These are phyloP conservation scores for Huiozyma naganishii DNA, from an alignment of 805 yeast species.

Conservation along the genomic window DNA sequence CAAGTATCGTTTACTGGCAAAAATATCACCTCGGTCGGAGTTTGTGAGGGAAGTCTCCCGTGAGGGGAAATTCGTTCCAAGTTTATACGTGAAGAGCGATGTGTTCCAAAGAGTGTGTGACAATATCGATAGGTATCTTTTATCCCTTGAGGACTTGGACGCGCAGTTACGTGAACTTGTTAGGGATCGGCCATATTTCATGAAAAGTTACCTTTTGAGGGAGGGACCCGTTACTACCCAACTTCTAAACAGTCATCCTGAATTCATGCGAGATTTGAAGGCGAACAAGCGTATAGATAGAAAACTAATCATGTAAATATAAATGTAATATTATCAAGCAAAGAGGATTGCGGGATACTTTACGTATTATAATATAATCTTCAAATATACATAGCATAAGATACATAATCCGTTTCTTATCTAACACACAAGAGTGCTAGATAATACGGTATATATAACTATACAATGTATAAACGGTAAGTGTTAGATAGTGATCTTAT, in stretches of 20 bases:
- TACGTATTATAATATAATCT: neutral
- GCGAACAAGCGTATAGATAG: conserved; percentile 2
- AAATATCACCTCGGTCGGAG: conserved; percentile 1
- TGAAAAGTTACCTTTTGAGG: conserved; percentile 20
- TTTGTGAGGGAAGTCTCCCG: too few species aligned
- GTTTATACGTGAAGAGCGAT: conserved; percentile 18
- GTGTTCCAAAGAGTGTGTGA: conserved; percentile 2
- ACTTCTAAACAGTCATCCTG: neutral
- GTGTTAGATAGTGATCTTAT: too few species aligned
- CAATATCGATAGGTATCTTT: conserved; percentile 16
- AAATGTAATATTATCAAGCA: neutral
- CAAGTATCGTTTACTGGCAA: conserved; percentile 16
- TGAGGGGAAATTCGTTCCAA: conserved; percentile 17
- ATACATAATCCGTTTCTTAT: too few species aligned
- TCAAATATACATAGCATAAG: too few species aligned
- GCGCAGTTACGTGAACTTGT: conserved; percentile 9
- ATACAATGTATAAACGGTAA: too few species aligned
- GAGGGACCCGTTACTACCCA: conserved; percentile 10
- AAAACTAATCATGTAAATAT: neutral
- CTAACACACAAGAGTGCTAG: too few species aligned
- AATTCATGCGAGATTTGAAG: conserved; percentile 7
- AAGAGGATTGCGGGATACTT: neutral
- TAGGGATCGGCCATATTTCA: conserved; percentile 23
- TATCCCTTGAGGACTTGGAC: conserved; percentile 2
- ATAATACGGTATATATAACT: too few species aligned